Evolutionary conservation across 73 alveolate species (phyloP).

Genomic region (Tetrahymena malaccensis): DNA sequence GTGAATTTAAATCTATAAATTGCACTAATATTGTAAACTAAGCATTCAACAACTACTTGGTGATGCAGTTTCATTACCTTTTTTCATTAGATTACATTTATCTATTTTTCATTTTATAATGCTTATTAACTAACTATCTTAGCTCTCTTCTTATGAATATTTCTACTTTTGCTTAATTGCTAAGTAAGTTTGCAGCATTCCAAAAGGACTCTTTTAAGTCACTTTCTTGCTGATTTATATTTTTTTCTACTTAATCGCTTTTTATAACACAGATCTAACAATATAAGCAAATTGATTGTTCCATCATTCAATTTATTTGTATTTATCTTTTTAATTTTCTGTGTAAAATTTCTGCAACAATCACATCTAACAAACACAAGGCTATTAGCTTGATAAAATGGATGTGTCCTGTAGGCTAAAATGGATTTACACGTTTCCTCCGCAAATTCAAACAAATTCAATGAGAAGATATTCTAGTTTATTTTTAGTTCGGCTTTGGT

Average conservation of each 20-base stretch:
- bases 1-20: no score
- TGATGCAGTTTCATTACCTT: neutral
- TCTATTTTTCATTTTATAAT: no score
- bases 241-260: neutral
- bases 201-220: neutral
- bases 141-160: no score
- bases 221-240: neutral
- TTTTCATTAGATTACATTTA: neutral
- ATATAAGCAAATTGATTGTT: neutral
- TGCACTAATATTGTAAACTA: neutral
- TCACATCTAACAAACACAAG: neutral
- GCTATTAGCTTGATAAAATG: neutral
- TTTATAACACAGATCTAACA: neutral
- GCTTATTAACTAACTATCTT: neutral
- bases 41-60: neutral
- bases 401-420: neutral
- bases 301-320: no score
- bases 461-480: neutral
- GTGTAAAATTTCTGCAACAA: neutral
- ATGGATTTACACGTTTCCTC: neutral
- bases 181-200: neutral
- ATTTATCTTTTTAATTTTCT: no score
- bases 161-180: neutral
- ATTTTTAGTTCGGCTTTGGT: neutral
- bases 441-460: neutral